Evolutionary conservation across 805 yeast species (phyloP), one percentile per base, ranked within the genome.

Genomic region (Metschnikowia rubicola): DNA sequence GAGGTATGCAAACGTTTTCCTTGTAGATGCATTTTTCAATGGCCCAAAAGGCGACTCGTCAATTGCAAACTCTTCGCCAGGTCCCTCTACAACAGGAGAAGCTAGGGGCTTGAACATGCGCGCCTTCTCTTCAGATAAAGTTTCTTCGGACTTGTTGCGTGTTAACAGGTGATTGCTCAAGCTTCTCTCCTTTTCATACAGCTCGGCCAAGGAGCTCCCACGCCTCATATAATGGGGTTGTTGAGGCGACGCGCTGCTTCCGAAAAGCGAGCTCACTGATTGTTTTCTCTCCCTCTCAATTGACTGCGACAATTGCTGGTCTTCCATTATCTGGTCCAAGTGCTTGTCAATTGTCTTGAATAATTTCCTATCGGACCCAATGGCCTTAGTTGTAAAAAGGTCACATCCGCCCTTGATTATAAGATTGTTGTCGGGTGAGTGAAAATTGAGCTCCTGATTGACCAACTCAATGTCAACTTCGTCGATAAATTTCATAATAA

Each of bases 381-480:
- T 88, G 1, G 97, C 90, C 60, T 92, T 94, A 2, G 99, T 94
- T 1, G 98, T 88, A 61, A 89, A 94, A 41, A 94, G 76, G 62
- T 94, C 99, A 63, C 96, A 84, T 26, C 96, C 90, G 10, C 97
- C 98, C 46, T 80, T 79, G 35, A 94, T 81, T 39, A 71, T 68
- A 26, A 71, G 61, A 46, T 68, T 71, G 51, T 70, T 67, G 52
- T 72, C 76, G 28, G 64, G 73, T 12, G 75, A 65, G 41, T 69
- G 72, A 58, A 59, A 57, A 38, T 63, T 62, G 46, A 94, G 79
- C 45, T 88, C 86, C 60, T 90, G 95, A 61, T 90, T 90, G 34
- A 94, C 86, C 56, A 86, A 77, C 65, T 90, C 97, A n/a, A 94
- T 83, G 59, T 91, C 97, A 35, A 89, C 84, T 61, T 86, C 94